Conservation (phyloP, 495 filamentous ascomycete genomes). For the Hypoxylon subgilvum region DNA sequence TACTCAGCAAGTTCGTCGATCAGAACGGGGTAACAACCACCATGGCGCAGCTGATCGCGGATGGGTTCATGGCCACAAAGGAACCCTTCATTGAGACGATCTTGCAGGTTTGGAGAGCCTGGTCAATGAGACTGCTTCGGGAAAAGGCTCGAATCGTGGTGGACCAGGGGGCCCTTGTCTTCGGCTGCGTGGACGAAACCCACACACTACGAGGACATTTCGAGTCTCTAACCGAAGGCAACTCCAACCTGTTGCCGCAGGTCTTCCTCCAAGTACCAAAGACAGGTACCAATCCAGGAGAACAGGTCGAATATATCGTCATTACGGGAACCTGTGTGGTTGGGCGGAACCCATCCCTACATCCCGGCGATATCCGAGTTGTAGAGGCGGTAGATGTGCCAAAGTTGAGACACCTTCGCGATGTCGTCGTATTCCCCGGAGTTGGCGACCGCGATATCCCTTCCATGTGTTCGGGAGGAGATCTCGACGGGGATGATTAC, state of each 20-base stretch:
- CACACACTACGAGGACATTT: conserved; percentile 73
- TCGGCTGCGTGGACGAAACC: conserved; percentile 91
- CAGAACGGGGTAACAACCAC: conserved; percentile 78
- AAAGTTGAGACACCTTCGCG: conserved; percentile 71
- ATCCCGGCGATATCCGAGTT: conserved; percentile 90
- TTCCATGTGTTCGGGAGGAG: conserved; percentile 94
- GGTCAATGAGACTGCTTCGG: conserved; percentile 84
- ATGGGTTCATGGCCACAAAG: conserved; percentile 75
- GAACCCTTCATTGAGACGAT: conserved; percentile 86
- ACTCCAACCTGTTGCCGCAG: conserved; percentile 67
- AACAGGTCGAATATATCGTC: conserved; percentile 61
- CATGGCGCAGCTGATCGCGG: conserved; percentile 73
- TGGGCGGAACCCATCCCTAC: conserved; percentile 91
- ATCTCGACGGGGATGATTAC: conserved; percentile 96
- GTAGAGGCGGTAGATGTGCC: conserved; percentile 82
- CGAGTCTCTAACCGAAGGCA: conserved; percentile 35
- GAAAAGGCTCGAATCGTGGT: conserved; percentile 90
- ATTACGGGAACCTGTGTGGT: conserved; percentile 82
- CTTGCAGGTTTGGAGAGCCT: conserved; percentile 76
- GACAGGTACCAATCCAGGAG: conserved; percentile 51
- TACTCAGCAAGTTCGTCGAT: conserved; percentile 80
- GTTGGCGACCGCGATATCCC: conserved; percentile 83
- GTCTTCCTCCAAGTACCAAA: conserved; percentile 82
- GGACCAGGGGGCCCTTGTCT: conserved; percentile 80
- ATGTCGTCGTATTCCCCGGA: conserved; percentile 87